Evolutionary conservation across 805 yeast genomes (phyloP).

Genomic region (Candida qinlingensis): DNA sequence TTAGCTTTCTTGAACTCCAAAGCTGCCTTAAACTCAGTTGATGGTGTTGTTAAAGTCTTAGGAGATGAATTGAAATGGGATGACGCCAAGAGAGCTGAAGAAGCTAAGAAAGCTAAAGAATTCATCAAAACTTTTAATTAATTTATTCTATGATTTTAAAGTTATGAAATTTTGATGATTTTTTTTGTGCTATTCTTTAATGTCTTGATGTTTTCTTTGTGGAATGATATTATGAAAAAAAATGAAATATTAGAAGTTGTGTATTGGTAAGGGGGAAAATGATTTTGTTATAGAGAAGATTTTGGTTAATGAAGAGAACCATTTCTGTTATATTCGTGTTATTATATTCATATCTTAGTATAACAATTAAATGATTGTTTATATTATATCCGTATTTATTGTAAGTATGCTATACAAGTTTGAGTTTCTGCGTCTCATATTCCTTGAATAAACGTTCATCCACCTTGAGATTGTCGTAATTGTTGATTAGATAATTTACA

Average conservation of each 20-base stretch:
- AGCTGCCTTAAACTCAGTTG: conserved; percentile 75
- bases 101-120: conserved; percentile 46
- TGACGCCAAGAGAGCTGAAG: conserved; percentile 46
- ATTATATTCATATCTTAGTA: neutral
- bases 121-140: conserved; percentile 46
- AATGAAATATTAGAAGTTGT: neutral
- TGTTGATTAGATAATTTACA: conserved; percentile 19
- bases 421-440: conserved; percentile 14
- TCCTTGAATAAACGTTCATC: conserved; percentile 14
- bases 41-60: conserved; percentile 82
- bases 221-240: neutral
- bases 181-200: no score
- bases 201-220: no score
- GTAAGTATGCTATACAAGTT: conserved; percentile 1
- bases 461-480: conserved; percentile 12
- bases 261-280: no score
- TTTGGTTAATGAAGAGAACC: no score
- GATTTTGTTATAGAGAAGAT: no score
- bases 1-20: conserved; percentile 86
- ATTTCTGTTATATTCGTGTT: neutral
- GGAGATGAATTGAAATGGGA: conserved; percentile 76
- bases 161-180: no score
- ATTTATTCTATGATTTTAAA: no score
- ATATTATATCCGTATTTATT: neutral
- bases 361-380: no score